phyloP scores from a whole-genome alignment of 495 filamentous ascomycete species.

The Hypoxylon rickii region DNA sequence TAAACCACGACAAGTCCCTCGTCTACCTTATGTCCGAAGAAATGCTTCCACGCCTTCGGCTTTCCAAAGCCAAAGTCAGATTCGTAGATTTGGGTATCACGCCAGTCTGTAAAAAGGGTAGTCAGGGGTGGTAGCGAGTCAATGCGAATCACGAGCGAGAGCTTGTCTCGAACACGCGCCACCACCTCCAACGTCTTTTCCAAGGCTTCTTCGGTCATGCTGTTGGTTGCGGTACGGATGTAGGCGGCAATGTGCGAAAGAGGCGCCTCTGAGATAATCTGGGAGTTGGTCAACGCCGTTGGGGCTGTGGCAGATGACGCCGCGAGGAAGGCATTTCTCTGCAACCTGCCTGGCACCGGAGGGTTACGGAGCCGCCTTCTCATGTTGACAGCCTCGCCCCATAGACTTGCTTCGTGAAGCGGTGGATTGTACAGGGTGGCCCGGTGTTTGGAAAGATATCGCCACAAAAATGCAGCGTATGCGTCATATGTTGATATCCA shows the following conservation, averaged over 20 bases:
- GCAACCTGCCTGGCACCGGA: slow-evolving; percentile 37
- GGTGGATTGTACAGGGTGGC: slow-evolving; percentile 40
- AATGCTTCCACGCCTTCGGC: slow-evolving; percentile 34
- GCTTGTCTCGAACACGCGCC: slow-evolving; percentile 46
- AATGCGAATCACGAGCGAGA: slow-evolving; percentile 32
- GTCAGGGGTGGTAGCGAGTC: slow-evolving; percentile 38
- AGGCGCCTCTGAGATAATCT: slow-evolving; percentile 45
- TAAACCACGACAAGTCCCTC: slow-evolving; percentile 39
- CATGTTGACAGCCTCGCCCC: slow-evolving; percentile 48
- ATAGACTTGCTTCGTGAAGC: slow-evolving; percentile 33
- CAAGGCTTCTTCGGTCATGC: slow-evolving; percentile 42
- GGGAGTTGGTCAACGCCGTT: slow-evolving; percentile 31
- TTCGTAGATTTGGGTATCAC: slow-evolving; percentile 31
- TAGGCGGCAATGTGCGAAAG: slow-evolving; percentile 43
- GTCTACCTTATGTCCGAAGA: slow-evolving; percentile 35
- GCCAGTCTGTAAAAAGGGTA: slow-evolving; percentile 39
- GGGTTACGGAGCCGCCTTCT: slow-evolving; percentile 40
- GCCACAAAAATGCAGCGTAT: slow-evolving; percentile 46
- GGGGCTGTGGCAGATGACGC: slow-evolving; percentile 25
- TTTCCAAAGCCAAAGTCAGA: slow-evolving; percentile 41
- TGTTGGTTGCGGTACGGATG: slow-evolving; percentile 46
- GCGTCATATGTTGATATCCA: slow-evolving; percentile 54
- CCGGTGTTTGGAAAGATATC: slow-evolving; percentile 41
- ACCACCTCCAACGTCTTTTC: slow-evolving; percentile 39
- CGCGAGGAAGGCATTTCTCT: slow-evolving; percentile 44